phyloP scores from a whole-genome alignment of 1,284 basidiomycete species.

The Volvariella volvacea region DNA sequence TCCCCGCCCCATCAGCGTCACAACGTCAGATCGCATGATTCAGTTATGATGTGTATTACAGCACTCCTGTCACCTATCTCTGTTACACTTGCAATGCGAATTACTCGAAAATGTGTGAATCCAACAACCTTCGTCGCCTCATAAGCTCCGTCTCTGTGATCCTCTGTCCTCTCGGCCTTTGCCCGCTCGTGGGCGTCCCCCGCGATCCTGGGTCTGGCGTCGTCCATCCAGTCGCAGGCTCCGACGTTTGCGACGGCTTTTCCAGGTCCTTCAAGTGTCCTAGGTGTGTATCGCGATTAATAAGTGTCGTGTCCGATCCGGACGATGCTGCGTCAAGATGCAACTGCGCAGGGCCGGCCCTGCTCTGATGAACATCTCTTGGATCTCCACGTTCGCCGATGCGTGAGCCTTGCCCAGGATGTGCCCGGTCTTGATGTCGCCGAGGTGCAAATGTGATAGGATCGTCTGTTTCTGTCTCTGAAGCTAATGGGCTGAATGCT shows the following conservation, averaged over 20 bases:
- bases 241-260: too few relatives aligned
- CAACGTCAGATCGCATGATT: neutral
- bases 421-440: slow-evolving; percentile 30
- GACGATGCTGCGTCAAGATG: slow-evolving; percentile 2
- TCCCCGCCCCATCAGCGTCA: too few relatives aligned
- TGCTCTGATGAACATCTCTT: slow-evolving; percentile 5
- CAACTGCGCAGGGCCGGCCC: neutral
- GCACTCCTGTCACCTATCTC: slow-evolving; percentile 3
- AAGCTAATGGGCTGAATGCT: slow-evolving; percentile 17
- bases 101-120: slow-evolving; percentile 50
- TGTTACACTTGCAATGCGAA: slow-evolving; percentile 10
- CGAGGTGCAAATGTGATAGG: slow-evolving; percentile 65
- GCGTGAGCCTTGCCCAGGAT: neutral
- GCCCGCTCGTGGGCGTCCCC: slow-evolving; percentile 20
- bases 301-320: neutral
- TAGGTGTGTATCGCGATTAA: neutral
- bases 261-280: too few relatives aligned
- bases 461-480: slow-evolving; percentile 56
- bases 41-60: slow-evolving; percentile 4
- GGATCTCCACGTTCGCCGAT: slow-evolving; percentile 7
- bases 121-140: slow-evolving; percentile 64
- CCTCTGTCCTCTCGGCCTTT: slow-evolving; percentile 51
- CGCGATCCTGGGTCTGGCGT: neutral
- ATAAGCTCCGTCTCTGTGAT: slow-evolving; percentile 77
- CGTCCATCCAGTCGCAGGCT: neutral